phyloP scores from a whole-genome alignment of 805 yeast genomes.

The Schwanniomyces yamadae region DNA sequence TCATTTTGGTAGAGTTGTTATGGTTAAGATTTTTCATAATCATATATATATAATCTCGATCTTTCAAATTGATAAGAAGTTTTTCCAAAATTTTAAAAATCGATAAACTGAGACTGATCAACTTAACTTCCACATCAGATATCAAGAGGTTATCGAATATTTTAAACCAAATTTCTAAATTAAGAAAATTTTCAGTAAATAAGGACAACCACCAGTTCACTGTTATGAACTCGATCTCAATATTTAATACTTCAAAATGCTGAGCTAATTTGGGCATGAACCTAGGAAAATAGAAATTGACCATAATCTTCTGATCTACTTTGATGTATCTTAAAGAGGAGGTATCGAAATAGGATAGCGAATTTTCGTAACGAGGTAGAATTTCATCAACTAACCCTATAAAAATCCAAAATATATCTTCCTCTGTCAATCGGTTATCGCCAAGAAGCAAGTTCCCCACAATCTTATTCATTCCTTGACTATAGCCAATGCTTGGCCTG shows the following conservation, averaged over 20 bases:
- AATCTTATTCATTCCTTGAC: conserved; percentile 64
- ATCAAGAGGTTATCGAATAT: conserved; percentile 49
- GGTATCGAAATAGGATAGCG: conserved; percentile 17
- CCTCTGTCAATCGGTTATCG: conserved; percentile 23
- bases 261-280: conserved; percentile 38
- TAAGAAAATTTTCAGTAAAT: conserved; percentile 49
- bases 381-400: conserved; percentile 49
- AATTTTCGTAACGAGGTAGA: conserved; percentile 42
- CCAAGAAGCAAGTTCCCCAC: conserved; percentile 49
- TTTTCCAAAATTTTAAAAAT: conserved; percentile 37
- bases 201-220: conserved; percentile 59
- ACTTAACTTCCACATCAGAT: conserved; percentile 33
- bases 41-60: conserved; percentile 32
- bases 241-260: conserved; percentile 33
- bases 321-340: conserved; percentile 27
- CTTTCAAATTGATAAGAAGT: conserved; percentile 20
- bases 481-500: conserved; percentile 51
- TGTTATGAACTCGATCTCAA: conserved; percentile 50
- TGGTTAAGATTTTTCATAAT: conserved; percentile 31
- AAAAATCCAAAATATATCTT: conserved; percentile 55
- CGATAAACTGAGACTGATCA: conserved; percentile 34
- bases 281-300: conserved; percentile 27
- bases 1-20: conserved; percentile 14
- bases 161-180: conserved; percentile 50
- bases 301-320: conserved; percentile 39